These are phyloP conservation scores for Cystobasidium onofrii DNA, from an alignment of 768 basidiomycete genomes.

Conservation along the genomic window DNA sequence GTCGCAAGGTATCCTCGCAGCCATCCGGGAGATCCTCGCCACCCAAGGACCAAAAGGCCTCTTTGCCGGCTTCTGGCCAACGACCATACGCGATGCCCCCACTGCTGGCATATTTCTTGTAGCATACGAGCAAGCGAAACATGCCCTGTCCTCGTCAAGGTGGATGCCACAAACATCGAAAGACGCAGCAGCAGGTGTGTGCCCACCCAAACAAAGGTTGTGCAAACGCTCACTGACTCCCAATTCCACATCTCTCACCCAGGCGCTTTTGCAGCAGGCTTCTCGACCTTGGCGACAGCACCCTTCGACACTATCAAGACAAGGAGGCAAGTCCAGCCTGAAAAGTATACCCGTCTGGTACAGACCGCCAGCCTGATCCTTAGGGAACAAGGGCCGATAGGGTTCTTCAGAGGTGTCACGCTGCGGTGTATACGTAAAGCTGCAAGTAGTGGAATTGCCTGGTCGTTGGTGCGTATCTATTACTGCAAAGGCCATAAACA, in stretches of 20 bases:
- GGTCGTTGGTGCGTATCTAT: slow-evolving; percentile 26
- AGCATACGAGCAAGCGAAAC: slow-evolving; percentile 15
- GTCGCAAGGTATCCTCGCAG: background rate
- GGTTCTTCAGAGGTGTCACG: slow-evolving; percentile 22
- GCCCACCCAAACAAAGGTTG: no score
- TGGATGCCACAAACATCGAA: background rate
- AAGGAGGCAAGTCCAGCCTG: slow-evolving; percentile 14
- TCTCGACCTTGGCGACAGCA: slow-evolving; percentile 25
- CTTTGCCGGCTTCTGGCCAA: slow-evolving; percentile 29
- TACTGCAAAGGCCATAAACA: no score
- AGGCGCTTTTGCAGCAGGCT: slow-evolving; percentile 31
- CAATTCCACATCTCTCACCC: background rate
- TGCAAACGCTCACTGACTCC: no score
- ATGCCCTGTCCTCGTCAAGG: background rate
- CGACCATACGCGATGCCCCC: slow-evolving; percentile 30
- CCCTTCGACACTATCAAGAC: slow-evolving; percentile 32
- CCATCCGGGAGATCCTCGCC: background rate
- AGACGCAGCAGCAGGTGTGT: slow-evolving; percentile 25
- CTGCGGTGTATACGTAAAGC: slow-evolving; percentile 28
- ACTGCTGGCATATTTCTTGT: slow-evolving; percentile 28
- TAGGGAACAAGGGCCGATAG: background rate
- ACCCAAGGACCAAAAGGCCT: slow-evolving; percentile 21
- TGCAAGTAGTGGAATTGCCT: slow-evolving; percentile 28
- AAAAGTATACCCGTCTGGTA: background rate
- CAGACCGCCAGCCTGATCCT: slow-evolving; percentile 17